phyloP scores from a whole-genome alignment of 768 basidiomycete species.

The Pleurotus salmoneostramineus region DNA sequence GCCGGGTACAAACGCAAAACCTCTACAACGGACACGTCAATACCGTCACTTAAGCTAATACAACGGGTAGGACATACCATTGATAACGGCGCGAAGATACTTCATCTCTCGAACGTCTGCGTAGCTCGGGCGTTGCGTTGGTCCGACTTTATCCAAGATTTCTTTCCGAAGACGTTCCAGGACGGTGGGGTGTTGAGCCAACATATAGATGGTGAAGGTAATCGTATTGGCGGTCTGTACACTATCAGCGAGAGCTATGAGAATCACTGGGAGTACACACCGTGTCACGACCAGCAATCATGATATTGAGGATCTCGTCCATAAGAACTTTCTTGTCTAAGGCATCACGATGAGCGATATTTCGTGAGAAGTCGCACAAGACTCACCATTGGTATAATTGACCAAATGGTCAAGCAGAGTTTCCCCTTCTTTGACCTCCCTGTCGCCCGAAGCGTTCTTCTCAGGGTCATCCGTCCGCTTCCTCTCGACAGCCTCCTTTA shows the following conservation, averaged over 20 bases:
- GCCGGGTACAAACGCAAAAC: conserved; percentile 21
- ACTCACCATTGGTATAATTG: conserved; percentile 47
- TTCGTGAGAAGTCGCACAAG: not conserved
- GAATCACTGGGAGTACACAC: conserved; percentile 18
- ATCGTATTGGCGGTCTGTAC: conserved; percentile 25
- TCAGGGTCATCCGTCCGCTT: conserved; percentile 20
- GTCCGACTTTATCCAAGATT: conserved; percentile 21
- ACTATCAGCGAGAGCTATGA: not conserved
- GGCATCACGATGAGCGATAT: too few species aligned
- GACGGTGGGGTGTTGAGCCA: conserved; percentile 22
- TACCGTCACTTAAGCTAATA: not conserved
- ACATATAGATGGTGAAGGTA: conserved; percentile 23
- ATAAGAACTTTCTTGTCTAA: conserved; percentile 36
- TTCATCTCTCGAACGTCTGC: conserved; percentile 32
- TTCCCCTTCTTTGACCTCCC: conserved; percentile 36
- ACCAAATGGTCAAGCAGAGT: conserved; percentile 51
- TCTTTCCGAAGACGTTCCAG: conserved; percentile 25
- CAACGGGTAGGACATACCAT: conserved; percentile 19
- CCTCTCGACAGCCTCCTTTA: conserved; percentile 41
- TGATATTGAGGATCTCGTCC: conserved; percentile 49
- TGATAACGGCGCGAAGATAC: conserved; percentile 34
- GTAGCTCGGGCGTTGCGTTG: conserved; percentile 21
- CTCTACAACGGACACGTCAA: conserved; percentile 9
- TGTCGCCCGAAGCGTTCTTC: conserved; percentile 22
- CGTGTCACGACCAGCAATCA: conserved; percentile 57